Base-by-base conservation (phyloP, 2,329 filamentous ascomycete species). In the Alternaria novae-zelandiae region DNA sequence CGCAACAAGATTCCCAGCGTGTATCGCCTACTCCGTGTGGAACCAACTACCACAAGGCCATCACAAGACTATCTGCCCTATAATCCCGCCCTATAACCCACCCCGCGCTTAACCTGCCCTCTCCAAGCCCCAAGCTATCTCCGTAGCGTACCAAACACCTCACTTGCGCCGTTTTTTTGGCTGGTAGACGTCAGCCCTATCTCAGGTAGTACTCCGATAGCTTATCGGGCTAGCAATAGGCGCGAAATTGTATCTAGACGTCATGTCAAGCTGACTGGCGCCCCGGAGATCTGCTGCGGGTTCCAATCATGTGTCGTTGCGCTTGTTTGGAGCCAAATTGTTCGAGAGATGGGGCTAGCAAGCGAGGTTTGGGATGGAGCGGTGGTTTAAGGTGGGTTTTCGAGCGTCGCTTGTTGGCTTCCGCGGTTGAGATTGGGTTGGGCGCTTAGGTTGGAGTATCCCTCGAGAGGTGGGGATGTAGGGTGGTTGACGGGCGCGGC, bases 181-280 rank as follows among this genome's bases (percentile, higher is more conserved):
- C 36, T 53, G 49, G 49, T 23, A 41, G 13, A 32, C 12, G 47
- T 53, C 49, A 53, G 49, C 49, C 49, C 49, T 41, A 25, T 53
- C 28, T 41, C 13, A 53, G 49, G 30, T 36, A 41, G 49, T 53
- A 53, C 49, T 53, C 49, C 49, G 49, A 15, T 53, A 53, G 30
- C 36, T 21, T 23, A 23, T 53, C 8, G 20, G 23, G 30, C 49
- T 53, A 53, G 30, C 17, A 21, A 21, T 53, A 41, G 49, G 20
- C 49, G 49, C 49, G 32, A 41, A 53, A 53, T 53, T 53, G 30
- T 53, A 53, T 53, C 49, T 41, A 53, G 49, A 53, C 30, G 49
- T 53, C 49, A 53, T 53, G 49, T 53, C 32, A 32, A 23, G 49
- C 49, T 53, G 28, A 53, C 20, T 10, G 20, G 21, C 36, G 28